Base-by-base conservation (phyloP, 2,329 filamentous ascomycete species). In the Clathrospora elynae region DNA sequence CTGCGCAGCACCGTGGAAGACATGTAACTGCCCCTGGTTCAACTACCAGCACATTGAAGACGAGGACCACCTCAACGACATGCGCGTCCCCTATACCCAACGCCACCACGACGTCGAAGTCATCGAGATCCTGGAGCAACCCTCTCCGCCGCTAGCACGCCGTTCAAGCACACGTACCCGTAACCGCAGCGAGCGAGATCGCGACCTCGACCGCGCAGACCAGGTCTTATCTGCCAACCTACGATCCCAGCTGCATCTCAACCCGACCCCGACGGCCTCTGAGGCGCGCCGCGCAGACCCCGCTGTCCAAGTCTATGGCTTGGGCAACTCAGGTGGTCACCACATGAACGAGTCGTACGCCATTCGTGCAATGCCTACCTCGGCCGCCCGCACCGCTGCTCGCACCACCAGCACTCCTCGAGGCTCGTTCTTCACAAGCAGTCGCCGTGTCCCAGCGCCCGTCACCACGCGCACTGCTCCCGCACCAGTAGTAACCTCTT, bases 1-100 rank as follows among this genome's bases (percentile, higher is more conserved):
- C 17, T 96, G 90, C 64, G 90, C 87, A 14, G 66, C 75, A 20
- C 87, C 87, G 57, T 95, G 90, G 89, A 92, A 89, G 71, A 84
- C 78, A 1, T 95, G 90, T 62, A 83, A 87, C 38, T 95, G 90
- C 55, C 85, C 87, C 0, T 88, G 84, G 83, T 90, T 91, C 74
- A 87, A 84, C 63, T 81, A 84, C 57, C 78, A 60, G 11, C 60
- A 70, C 37, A 60, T 70, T 12, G 59, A 72, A 4, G 81, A 83
- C 36, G 73, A 72, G 9, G 83, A 86, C 51, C 74, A 74, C 3
- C 65, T 81, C 7, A 62, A 65, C 38, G 60, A 68, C 28, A 67
- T 62, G 62, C 62, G 62, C 11, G 59, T 64, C 3, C 68, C 68
- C 2, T 60, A 68, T 26, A 54, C 51, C 20, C 46, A 49, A 25